Base-by-base conservation (phyloP, 441 rosid genomes). In the Pelargonium myrrhifolium region DNA sequence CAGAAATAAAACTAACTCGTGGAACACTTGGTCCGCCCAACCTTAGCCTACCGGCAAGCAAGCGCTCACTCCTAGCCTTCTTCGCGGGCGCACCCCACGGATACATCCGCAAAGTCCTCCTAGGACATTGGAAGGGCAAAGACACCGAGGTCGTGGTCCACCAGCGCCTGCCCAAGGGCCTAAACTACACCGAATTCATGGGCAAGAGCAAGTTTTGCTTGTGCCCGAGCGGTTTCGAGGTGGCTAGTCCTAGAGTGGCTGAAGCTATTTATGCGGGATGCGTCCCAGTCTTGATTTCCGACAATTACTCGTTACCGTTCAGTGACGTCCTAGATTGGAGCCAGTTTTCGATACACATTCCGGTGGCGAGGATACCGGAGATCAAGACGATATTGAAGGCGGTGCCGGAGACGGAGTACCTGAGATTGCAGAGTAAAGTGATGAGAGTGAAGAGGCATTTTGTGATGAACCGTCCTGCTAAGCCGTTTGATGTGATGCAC, bases 141-240 rank as follows among this genome's bases (percentile, higher is more conserved):
- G 92, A 85, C 63, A 72, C 67, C 0, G 83, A 84, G 1, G 58
- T 89, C 4, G 79, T 26, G 0, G 96, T 92, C 18, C 76, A 80
- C 47, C 80, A 72, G 9, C 72, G 87, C 69, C 87, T 92, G 43
- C 89, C 92, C 15, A 70, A 81, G 70, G 61, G 73, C 67, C 78
- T 51, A 18, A 84, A 88, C 72, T 88, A 92, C 81, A 77, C 79
- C 0, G 62, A 76, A 11, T 72, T 88, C 71, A 87, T 92, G 89
- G 75, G 86, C 22, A 71, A 43, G 47, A 78, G 84, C 69, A 85
- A 78, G 81, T 87, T 78, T 71, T 89, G 96, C 71, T 60, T 89
- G n/a, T 89, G 98, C 78, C 96, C 98, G 0, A 89, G 96, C 42
- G 92, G 97, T 22, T 86, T 77, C 66, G 94, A 92, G 69, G 94